These are phyloP conservation scores for Colletotrichum musicola DNA, from an alignment of 2,329 filamentous ascomycete genomes.

Conservation along the genomic window DNA sequence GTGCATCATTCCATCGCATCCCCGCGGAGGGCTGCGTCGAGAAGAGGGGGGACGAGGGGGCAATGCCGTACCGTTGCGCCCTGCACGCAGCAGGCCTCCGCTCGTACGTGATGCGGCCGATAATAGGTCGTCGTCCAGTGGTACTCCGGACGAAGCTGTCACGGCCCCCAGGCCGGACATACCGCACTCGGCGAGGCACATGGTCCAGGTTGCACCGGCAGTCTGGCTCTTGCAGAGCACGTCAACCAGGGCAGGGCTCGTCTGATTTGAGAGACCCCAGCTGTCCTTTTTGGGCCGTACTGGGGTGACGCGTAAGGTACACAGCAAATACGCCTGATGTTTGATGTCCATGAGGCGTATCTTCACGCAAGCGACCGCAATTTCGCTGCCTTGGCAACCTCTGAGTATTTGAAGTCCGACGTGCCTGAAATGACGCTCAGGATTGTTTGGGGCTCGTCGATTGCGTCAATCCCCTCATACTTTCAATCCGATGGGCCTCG, in stretches of 20 bases:
- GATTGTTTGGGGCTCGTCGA: neutral
- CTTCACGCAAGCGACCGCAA: neutral
- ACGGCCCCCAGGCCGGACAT: constrained; percentile 7
- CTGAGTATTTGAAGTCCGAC: too few relatives aligned
- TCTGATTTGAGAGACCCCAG: constrained; percentile 1
- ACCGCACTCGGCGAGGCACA: constrained; percentile 28
- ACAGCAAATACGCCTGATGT: neutral
- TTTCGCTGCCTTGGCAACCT: neutral
- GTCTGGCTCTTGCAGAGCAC: constrained; percentile 15
- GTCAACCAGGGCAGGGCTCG: neutral
- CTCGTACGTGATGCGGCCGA: constrained; percentile 15
- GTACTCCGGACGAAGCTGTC: constrained; percentile 24
- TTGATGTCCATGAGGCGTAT: constrained; percentile 16
- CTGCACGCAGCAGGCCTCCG: neutral
- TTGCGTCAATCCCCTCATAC: neutral
- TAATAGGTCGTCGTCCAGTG: neutral
- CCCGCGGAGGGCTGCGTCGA: neutral
- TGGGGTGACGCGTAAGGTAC: constrained; percentile 17
- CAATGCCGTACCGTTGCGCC: neutral
- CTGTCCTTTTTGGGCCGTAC: neutral
- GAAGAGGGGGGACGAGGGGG: neutral
- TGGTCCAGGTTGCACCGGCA: constrained; percentile 17
- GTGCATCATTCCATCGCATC: neutral
- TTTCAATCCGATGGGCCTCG: neutral
- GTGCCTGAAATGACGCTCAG: neutral